Base-by-base conservation (phyloP, 2,329 filamentous ascomycete species). In the Stachybotrys chartarum region DNA sequence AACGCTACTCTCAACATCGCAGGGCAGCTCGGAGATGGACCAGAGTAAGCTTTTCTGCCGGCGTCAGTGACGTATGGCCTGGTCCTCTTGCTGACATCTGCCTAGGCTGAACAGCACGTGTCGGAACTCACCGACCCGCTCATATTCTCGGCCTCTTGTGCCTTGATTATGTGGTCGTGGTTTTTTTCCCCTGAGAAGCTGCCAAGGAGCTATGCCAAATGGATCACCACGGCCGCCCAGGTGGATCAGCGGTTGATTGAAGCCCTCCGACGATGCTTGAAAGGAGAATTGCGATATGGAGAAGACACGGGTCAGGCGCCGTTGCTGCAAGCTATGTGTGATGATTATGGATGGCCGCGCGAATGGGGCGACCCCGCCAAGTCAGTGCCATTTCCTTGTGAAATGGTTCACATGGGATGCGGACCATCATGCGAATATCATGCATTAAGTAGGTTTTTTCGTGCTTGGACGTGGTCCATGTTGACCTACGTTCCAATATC, bases 121-220 rank as follows among this genome's bases (percentile, higher is more conserved):
- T 72, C 73, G 39, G 64, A 59, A 6, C 61, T 72, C 46, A 63
- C 83, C n/a, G 87, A 93, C 65, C 82, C 88, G 5, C 72, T 81
- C 6, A 72, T 92, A 17, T 95, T 96, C 68, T 83, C 87, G 49
- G 69, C 79, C 39, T 91, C 88, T 18, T 85, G 82, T 45, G 87
- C 85, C 24, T 73, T 90, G 44, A 86, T 95, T 61, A 96, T 95
- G 91, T 93, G 89, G 87, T 82, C 89, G 17, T 96, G 89, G 88
- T 86, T 95, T 68, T 96, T 93, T 72, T 69, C 77, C 10, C 89
- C 90, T 0, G 77, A 82, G 42, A 79, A 82, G 18, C 78, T 96
- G 1, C 91, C 91, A 2, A 78, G 75, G 31, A 79, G 85, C 46
- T 95, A 95, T 73, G 86, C 85, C 63, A 86, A 85, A 66, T 95